Evolutionary conservation across 2,329 filamentous ascomycete genomes (phyloP).

Genomic region (Teratosphaeria nubilosa): DNA sequence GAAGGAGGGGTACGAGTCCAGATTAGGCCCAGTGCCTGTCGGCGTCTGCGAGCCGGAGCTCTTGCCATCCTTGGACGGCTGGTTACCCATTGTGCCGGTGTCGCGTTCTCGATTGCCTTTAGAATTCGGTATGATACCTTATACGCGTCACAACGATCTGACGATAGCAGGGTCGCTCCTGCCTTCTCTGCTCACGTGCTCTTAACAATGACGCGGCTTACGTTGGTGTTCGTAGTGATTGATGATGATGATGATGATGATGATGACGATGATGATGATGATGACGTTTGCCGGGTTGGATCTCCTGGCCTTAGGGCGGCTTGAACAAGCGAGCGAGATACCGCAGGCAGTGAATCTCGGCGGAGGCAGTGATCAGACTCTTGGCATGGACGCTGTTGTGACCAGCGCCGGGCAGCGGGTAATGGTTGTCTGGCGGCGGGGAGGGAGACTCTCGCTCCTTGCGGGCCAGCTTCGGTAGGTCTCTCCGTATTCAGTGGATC

Average conservation of each 20-base stretch:
- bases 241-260: not conserved
- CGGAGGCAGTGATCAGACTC: conserved; percentile 22
- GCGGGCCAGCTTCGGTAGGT: conserved; percentile 12
- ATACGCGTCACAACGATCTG: not conserved
- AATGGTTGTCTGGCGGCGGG: conserved; percentile 9
- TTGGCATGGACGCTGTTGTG: conserved; percentile 21
- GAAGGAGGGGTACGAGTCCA: conserved; percentile 86
- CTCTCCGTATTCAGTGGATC: not conserved
- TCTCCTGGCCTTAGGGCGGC: conserved; percentile 30
- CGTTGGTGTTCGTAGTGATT: not conserved
- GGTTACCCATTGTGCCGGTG: conserved; percentile 60
- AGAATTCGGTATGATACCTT: not conserved
- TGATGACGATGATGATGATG: not conserved
- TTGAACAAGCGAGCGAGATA: conserved; percentile 36
- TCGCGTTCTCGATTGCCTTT: not conserved
- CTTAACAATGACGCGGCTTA: not conserved
- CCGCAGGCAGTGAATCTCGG: conserved; percentile 35
- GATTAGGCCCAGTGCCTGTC: conserved; percentile 41
- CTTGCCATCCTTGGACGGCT: conserved; percentile 51
- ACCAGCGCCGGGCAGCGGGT: conserved; percentile 12
- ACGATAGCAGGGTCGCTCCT: not conserved
- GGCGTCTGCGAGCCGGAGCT: conserved; percentile 34
- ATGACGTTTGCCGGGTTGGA: not conserved
- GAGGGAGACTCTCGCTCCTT: conserved; percentile 9
- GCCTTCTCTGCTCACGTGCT: not conserved